A percentile compares a stretch with the other conserved stretches of the same genome.
Evolutionary conservation across 306 rosid species (phyloP).

Genomic region (Oemleria cerasiformis): DNA sequence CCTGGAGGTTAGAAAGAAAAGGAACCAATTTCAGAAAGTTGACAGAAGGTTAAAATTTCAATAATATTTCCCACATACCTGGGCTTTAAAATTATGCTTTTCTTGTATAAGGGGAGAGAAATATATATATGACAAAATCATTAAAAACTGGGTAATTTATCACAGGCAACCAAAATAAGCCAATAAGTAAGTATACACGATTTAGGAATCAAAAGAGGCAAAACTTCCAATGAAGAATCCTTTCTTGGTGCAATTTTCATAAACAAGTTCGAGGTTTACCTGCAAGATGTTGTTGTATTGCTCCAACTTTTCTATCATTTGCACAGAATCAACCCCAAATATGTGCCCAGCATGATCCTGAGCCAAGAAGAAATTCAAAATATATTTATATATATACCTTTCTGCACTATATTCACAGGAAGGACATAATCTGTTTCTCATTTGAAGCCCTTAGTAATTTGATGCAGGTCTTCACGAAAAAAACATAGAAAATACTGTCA

Average conservation of each 20-base stretch:
- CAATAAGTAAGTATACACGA: conserved; percentile 18
- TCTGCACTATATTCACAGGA: not conserved
- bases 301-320: conserved; percentile 87
- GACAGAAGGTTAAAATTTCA: not conserved
- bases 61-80: not conserved
- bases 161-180: not conserved
- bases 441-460: not conserved
- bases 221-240: not conserved
- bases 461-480: not conserved
- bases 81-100: not conserved
- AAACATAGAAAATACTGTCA: no score
- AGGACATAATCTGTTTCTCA: not conserved
- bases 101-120: not conserved
- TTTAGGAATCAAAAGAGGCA: not conserved
- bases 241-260: not conserved
- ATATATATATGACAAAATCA: not conserved
- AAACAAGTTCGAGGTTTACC: conserved; percentile 37
- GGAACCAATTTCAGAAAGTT: not conserved
- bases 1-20: not conserved
- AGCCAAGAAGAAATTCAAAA: conserved; percentile 21
- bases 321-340: conserved; percentile 88
- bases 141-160: not conserved
- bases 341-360: conserved; percentile 99
- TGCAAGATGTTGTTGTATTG: conserved; percentile 74
- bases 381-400: not conserved